Evolutionary conservation across 148 eudicot genomes (phyloP), one percentile per base, ranked within the genome.

Genomic region (Nepenthes mirabilis): DNA sequence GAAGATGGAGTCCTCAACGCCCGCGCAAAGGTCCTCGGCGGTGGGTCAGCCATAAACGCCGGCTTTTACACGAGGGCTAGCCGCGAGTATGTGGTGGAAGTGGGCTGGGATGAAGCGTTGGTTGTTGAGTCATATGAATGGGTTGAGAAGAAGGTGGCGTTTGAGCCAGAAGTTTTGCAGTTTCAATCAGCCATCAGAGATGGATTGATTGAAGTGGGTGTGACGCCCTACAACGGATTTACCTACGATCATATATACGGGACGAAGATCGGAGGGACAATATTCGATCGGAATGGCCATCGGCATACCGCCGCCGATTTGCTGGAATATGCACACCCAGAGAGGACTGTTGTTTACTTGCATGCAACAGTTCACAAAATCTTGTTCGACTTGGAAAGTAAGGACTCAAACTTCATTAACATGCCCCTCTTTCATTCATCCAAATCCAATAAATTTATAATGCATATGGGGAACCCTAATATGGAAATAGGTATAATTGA

Each of bases 271-370:
- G 81, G 84, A 12, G 84, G 81, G 0, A 71, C 79, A 0, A 80
- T 80, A 33, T 80, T 80, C 51, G 84, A 80, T 54, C 34, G 11
- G 11, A 57, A 66, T 56, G 84, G 84, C 0, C 75, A 68, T 34
- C 65, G 84, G 33, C 84, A 80, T 36, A 77, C 79, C 6, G 79
- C 84, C 14, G 83, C 83, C 34, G 78, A 80, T 65, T 56, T 80
- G 51, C 65, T 80, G 6, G 73, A 70, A 65, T 73, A 73, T 45
- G 83, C 80, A 40, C 43, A 40, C 56, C 62, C 67, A 32, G 65
- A 60, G 14, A 54, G 47, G 1, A 77, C 68, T 1, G 55, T 43
- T 0, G 65, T 77, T 47, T 74, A 66, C 56, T 65, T 77, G 56
- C 66, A 49, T 40, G 72, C 75, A 0, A 70, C 72, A 6, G 81